Evolutionary conservation across 495 filamentous ascomycete species (phyloP).

Genomic region (Penicillium nucicola): DNA sequence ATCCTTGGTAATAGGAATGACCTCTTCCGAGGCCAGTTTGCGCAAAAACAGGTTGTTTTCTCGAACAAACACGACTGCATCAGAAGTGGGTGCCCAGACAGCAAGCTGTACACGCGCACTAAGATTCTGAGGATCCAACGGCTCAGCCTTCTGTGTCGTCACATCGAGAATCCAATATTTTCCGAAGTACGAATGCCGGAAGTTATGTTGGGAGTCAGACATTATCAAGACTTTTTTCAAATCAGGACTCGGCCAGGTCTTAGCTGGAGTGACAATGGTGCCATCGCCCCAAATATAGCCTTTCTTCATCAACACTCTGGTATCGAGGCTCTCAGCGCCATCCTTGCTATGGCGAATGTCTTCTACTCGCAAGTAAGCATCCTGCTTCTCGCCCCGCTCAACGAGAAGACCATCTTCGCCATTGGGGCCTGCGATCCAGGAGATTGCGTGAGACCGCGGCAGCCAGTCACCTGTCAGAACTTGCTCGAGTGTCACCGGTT

Average conservation of each 20-base stretch:
- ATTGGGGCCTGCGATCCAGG: conserved; percentile 82
- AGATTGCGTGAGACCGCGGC: conserved; percentile 64
- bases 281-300: conserved; percentile 56
- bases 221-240: conserved; percentile 79
- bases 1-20: conserved; percentile 77
- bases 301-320: conserved; percentile 71
- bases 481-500: conserved; percentile 77
- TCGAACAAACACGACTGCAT: conserved; percentile 79
- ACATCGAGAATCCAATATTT: conserved; percentile 95
- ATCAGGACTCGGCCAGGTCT: conserved; percentile 75
- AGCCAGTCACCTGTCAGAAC: conserved; percentile 72
- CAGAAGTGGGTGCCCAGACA: conserved; percentile 82
- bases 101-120: conserved; percentile 77
- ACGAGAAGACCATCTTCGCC: conserved; percentile 86
- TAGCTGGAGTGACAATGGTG: conserved; percentile 46
- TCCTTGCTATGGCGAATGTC: conserved; percentile 66
- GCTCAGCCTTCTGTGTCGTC: conserved; percentile 69
- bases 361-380: conserved; percentile 81
- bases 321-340: conserved; percentile 39
- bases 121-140: conserved; percentile 68
- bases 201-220: conserved; percentile 68
- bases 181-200: conserved; percentile 83
- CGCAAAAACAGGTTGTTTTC: conserved; percentile 88
- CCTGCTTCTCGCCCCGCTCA: conserved; percentile 54
- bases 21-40: conserved; percentile 55